phyloP scores from a whole-genome alignment of 805 yeast species.

The Ogataea siamensis region DNA sequence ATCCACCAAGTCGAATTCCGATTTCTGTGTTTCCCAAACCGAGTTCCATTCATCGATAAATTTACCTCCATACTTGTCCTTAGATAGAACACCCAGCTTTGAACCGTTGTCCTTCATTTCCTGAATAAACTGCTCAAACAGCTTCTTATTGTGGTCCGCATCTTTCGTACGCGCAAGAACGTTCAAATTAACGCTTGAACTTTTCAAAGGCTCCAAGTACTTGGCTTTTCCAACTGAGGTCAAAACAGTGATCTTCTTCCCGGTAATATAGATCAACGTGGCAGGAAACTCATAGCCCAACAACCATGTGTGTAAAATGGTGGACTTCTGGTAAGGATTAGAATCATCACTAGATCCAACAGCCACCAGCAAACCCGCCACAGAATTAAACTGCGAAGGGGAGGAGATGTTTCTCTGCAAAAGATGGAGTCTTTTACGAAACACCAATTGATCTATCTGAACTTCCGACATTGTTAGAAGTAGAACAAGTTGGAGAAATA shows the following conservation, averaged over 20 bases:
- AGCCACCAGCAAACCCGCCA: constrained; percentile 56
- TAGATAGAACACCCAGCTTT: constrained; percentile 64
- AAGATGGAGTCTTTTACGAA: constrained; percentile 51
- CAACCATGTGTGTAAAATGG: constrained; percentile 86
- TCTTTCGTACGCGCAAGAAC: constrained; percentile 82
- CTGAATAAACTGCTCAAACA: constrained; percentile 57
- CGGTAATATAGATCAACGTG: constrained; percentile 66
- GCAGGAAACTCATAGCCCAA: constrained; percentile 96
- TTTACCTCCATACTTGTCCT: constrained; percentile 80
- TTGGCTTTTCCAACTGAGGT: constrained; percentile 86
- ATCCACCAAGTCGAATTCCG: constrained; percentile 48
- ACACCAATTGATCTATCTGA: constrained; percentile 48
- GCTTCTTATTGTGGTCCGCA: constrained; percentile 63
- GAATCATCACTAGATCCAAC: constrained; percentile 87
- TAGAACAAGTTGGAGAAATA: constrained; percentile 5
- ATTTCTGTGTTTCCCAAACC: constrained; percentile 34
- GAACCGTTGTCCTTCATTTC: constrained; percentile 41
- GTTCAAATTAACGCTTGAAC: constrained; percentile 40
- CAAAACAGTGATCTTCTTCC: constrained; percentile 57
- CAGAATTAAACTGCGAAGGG: constrained; percentile 39
- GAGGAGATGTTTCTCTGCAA: constrained; percentile 36
- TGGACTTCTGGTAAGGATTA: constrained; percentile 85
- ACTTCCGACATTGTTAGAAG: constrained; percentile 52
- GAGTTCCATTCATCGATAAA: constrained; percentile 79
- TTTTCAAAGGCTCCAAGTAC: constrained; percentile 60